Evolutionary conservation across 169 alveolate genomes (phyloP).

Genomic region (Cryptosporidium sp.): DNA sequence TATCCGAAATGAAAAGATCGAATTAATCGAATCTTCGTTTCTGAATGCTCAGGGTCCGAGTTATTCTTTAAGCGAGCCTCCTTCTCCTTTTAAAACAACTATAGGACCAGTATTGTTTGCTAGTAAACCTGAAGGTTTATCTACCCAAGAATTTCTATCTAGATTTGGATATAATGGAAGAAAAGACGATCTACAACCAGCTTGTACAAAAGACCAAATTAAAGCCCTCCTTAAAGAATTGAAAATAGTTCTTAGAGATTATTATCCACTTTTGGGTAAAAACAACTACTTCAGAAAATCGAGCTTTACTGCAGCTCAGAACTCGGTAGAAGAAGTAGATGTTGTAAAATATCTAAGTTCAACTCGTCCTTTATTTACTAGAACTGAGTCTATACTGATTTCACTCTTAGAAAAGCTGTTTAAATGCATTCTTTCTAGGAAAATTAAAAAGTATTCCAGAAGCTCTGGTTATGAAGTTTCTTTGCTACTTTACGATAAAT

Average conservation of each 20-base stretch:
- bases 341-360: not conserved
- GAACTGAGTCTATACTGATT: not conserved
- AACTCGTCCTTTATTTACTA: not conserved
- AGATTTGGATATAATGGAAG: not conserved
- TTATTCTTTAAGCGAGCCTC: not conserved
- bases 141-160: not conserved
- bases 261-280: slow-evolving; percentile 5
- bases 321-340: not conserved
- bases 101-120: not conserved
- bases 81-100: not conserved
- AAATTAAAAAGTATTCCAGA: not conserved
- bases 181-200: not conserved
- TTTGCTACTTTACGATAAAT: not conserved
- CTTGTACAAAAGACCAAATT: not conserved
- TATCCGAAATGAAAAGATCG: not conserved
- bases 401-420: not conserved
- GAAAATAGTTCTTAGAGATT: not conserved
- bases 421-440: not conserved
- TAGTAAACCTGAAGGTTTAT: not conserved
- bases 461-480: not conserved
- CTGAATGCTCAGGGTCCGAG: not conserved
- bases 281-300: not conserved
- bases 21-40: not conserved
- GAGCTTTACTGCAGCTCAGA: not conserved
- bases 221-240: not conserved